Conservation (phyloP, 108 stramenopile species). For the Cyclostephanos tholiformis region DNA sequence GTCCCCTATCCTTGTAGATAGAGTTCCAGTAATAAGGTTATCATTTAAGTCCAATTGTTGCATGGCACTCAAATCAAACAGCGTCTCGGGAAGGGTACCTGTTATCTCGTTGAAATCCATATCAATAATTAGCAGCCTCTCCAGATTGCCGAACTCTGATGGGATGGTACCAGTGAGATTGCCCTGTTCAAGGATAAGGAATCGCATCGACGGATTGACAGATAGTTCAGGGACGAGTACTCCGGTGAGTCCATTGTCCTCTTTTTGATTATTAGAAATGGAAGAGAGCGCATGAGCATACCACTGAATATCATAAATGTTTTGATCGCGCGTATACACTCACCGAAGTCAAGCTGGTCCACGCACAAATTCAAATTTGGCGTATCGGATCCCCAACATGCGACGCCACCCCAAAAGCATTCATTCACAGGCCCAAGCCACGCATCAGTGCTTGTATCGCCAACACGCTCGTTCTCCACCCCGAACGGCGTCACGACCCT, state of each 20-base stretch:
- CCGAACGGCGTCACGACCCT: constrained; percentile 31
- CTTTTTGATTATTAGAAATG: background rate
- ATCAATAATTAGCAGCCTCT: constrained; percentile 51
- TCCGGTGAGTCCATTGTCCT: constrained; percentile 66
- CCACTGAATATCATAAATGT: background rate
- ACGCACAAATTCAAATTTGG: constrained; percentile 25
- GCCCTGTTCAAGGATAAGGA: constrained; percentile 66
- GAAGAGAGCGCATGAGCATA: background rate
- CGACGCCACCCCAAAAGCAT: constrained; percentile 77
- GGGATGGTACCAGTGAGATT: constrained; percentile 65
- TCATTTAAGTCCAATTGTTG: constrained; percentile 75
- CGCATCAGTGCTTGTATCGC: constrained; percentile 39
- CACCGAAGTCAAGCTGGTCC: constrained; percentile 38
- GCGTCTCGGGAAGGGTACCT: constrained; percentile 58
- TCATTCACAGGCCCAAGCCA: constrained; percentile 67
- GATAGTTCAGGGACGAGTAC: constrained; percentile 59
- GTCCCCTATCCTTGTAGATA: constrained; percentile 56
- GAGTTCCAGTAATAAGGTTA: constrained; percentile 63
- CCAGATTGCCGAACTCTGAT: constrained; percentile 31
- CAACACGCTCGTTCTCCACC: constrained; percentile 28
- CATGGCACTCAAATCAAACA: constrained; percentile 55
- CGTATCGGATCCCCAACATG: constrained; percentile 33
- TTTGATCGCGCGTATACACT: background rate
- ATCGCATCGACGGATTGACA: constrained; percentile 40
- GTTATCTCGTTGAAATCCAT: constrained; percentile 64